Evolutionary conservation across 169 alveolate species (phyloP), one percentile per base, ranked within the genome.

Genomic region (Neospora caninum): DNA sequence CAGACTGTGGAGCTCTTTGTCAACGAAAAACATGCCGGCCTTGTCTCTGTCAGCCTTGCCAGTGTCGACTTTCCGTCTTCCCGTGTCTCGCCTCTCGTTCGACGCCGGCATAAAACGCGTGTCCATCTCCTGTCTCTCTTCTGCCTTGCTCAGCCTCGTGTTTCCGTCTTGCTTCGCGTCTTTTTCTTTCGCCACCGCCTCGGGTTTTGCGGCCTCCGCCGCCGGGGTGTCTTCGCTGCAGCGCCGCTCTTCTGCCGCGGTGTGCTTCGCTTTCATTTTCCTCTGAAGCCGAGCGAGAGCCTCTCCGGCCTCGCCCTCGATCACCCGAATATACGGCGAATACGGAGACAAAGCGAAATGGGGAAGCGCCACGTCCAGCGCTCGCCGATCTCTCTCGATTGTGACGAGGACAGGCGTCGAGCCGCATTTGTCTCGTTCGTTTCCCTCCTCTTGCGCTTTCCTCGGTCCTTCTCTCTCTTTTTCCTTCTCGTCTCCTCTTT

Each of bases 371-470:
- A 88, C 80, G 27, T 91, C 78, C 42, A 93, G 94, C 20, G 95
- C 93, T 22, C 95, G 88, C 38, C 91, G 92, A 80, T 93, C 95
- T 38, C 80, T 49, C 88, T 93, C 95, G 25, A 93, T 54, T 34
- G 95, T 54, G 64, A 93, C 88, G 7, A 93, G 91, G 54, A 83
- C 27, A 18, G 43, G 84, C 27, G 39, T 0, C 45, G 80, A 16
- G 31, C 16, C 16, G 70, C 80, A 9, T 25, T 25, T 20, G 9
- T n/a, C 38, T 7, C 9, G 31, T 10, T n/a, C 18, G 80, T n/a
- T 2, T n/a, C 41, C 80, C 10, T 69, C 29, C 58, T 49, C 58
- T 6, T 6, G 82, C 82, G 39, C 22, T 69, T 69, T 10, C 82
- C 18, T 6, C 38, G 42, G 4, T 29, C 13, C 38, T 18, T 69